These are phyloP conservation scores for Leccinellum luteum DNA, from an alignment of 768 basidiomycete species.

Conservation along the genomic window DNA sequence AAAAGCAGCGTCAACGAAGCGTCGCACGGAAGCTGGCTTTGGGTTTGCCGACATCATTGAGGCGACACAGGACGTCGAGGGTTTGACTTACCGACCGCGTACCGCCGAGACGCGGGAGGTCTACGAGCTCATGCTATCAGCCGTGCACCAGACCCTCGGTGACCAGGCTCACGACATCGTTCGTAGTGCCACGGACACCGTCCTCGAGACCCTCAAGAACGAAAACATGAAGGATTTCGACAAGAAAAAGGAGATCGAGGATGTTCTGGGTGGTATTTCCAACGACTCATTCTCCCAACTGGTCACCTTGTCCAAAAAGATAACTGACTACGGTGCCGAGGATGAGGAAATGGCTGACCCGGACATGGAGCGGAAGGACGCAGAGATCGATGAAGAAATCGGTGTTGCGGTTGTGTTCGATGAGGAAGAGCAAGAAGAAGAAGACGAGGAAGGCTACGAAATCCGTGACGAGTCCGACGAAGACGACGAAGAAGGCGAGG, in stretches of 20 bases:
- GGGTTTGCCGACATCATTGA: slow-evolving; percentile 92
- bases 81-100: slow-evolving; percentile 86
- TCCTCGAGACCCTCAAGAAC: slow-evolving; percentile 84
- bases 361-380: slow-evolving; percentile 77
- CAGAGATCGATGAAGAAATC: slow-evolving; percentile 91
- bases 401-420: slow-evolving; percentile 99
- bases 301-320: slow-evolving; percentile 84
- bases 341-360: slow-evolving; percentile 78
- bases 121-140: slow-evolving; percentile 85
- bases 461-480: slow-evolving; percentile 81
- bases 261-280: slow-evolving; percentile 59
- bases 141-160: slow-evolving; percentile 80
- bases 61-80: slow-evolving; percentile 90
- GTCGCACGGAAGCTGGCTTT: slow-evolving; percentile 62
- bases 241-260: slow-evolving; percentile 92
- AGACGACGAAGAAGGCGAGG: slow-evolving; percentile 56
- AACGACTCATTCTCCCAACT: slow-evolving; percentile 82
- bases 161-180: slow-evolving; percentile 97
- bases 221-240: slow-evolving; percentile 93
- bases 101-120: slow-evolving; percentile 94
- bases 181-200: slow-evolving; percentile 90
- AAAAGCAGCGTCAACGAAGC: slow-evolving; percentile 50
- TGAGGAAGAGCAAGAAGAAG: slow-evolving; percentile 94
- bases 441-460: slow-evolving; percentile 87
- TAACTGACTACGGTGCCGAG: slow-evolving; percentile 92